Evolutionary conservation across 805 yeast species (phyloP), one percentile per base, ranked within the genome.

Genomic region (Saturnispora hagleri): DNA sequence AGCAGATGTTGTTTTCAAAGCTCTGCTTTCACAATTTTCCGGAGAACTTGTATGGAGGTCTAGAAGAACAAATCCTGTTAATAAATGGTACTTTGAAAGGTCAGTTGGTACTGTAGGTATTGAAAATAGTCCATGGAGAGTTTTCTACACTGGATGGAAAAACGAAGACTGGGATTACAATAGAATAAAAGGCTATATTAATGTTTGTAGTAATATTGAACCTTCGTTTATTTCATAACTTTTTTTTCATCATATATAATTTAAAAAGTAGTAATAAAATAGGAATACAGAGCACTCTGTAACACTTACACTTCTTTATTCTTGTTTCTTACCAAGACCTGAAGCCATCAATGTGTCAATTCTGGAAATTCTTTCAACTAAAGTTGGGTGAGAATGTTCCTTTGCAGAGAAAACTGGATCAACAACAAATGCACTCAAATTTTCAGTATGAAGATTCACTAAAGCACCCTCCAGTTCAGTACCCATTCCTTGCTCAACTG

Each of bases 1-100:
- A 13, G 97, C 99, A 0, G 99, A 93, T 63, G 80, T 93, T 22
- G 82, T 91, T 24, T 89, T 93, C 72, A 93, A 91, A 63, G 74
- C 86, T 7, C 80, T 93, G 73, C 69, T 80, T 9, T 72, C 73
- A 41, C 79, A 78, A 47, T 90, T 82, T 62, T 86, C 88, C 0
- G 68, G 75, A 15, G 93, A 89, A 62, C 65, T 89, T 12, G 69
- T 93, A 2, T 93, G 99, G 99, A 77, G 99, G 60, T 91, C 98
- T 1, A 72, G 96, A 45, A 77, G 76, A 53, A 77, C 70, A 51
- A 93, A 93, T 65, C 96, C 97, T 0, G 97, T 93, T 7, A 93
- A 93, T 70, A 89, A 89, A 62, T 93, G 99, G 99, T 91, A 91
- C 64, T 93, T 91, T 67, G 97, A 93, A 62, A 73, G 99, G 56